Evolutionary conservation across 495 filamentous ascomycete species (phyloP).

Genomic region (Cercophora samala): DNA sequence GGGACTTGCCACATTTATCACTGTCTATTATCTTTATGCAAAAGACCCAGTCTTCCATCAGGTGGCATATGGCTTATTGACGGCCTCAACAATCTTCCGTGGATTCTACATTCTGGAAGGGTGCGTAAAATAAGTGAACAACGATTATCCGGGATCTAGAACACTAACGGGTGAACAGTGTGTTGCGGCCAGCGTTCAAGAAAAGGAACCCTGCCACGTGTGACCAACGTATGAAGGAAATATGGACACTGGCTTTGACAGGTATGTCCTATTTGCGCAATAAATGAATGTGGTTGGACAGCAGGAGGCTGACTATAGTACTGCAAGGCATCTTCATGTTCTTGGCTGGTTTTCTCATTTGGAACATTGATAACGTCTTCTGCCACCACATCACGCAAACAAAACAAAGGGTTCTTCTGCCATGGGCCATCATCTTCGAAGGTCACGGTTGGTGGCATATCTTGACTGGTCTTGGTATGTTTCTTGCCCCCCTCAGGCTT

Average conservation of each 20-base stretch:
- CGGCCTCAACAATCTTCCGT: slow-evolving; percentile 68
- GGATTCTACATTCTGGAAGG: slow-evolving; percentile 89
- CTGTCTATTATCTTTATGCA: slow-evolving; percentile 88
- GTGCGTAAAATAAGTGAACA: background rate
- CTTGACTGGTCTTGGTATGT: slow-evolving; percentile 33
- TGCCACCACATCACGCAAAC: slow-evolving; percentile 68
- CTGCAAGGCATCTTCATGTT: slow-evolving; percentile 64
- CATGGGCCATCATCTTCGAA: slow-evolving; percentile 87
- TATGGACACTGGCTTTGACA: slow-evolving; percentile 51
- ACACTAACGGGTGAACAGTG: slow-evolving; percentile 27
- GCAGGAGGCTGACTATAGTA: background rate
- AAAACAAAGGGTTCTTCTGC: slow-evolving; percentile 71
- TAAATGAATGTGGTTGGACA: background rate
- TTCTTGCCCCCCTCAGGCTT: background rate
- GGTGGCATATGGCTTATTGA: slow-evolving; percentile 79
- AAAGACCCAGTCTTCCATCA: slow-evolving; percentile 94
- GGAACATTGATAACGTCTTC: slow-evolving; percentile 81
- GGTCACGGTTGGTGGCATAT: slow-evolving; percentile 98
- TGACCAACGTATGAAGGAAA: slow-evolving; percentile 73
- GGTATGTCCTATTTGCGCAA: slow-evolving; percentile 31
- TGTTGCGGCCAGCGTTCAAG: slow-evolving; percentile 59
- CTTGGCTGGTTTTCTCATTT: slow-evolving; percentile 78
- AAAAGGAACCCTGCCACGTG: slow-evolving; percentile 51
- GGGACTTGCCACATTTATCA: slow-evolving; percentile 72
- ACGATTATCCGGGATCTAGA: background rate